Evolutionary conservation across 129 eudicot genomes (phyloP), one percentile per base, ranked within the genome.

Genomic region (Saussurea involucrata): DNA sequence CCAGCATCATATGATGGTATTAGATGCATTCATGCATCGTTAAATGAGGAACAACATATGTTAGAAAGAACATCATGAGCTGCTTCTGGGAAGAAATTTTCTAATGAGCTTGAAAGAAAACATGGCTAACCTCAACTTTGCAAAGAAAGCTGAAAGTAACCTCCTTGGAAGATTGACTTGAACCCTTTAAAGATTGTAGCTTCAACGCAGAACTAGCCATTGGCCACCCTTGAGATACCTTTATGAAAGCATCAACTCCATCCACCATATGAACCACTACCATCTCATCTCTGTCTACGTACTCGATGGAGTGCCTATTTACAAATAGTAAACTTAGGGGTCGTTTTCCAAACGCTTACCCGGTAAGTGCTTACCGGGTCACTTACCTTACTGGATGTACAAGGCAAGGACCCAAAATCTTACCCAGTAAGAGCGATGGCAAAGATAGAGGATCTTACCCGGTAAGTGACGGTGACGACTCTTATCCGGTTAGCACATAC

Each of bases 151-250:
- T 87, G 83, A 89, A 68, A 20, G 97, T 86, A 64, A 91, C 82
- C 87, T 87, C 88, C 78, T 86, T 82, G 0, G 96, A 86, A 74
- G 81, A 63, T 66, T 88, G 93, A 80, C 71, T 87, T 33, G 97
- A 86, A 71, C 83, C 83, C 87, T 88, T 91, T 44, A 94, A 86
- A 31, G 93, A 89, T 32, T 77, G 65, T 31, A 94, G 85, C 84
- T 80, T 85, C 79, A 94, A 67, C n/a, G 84, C 55, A 61, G 78
- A 82, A 76, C 8, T 80, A 53, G 83, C 53, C 4, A 89, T 11
- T 40, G 98, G 98, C 98, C 98, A 94, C 74, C 96, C 96, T 69
- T 87, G 93, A 71, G 97, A 53, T 53, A 85, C 71, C 83, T 91
- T 91, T 69, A 95, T 83, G 80, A 82, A 87, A 74, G 97, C 98